These are phyloP conservation scores for Gleditsia sinensis DNA, from an alignment of 306 rosid species.

Conservation along the genomic window DNA sequence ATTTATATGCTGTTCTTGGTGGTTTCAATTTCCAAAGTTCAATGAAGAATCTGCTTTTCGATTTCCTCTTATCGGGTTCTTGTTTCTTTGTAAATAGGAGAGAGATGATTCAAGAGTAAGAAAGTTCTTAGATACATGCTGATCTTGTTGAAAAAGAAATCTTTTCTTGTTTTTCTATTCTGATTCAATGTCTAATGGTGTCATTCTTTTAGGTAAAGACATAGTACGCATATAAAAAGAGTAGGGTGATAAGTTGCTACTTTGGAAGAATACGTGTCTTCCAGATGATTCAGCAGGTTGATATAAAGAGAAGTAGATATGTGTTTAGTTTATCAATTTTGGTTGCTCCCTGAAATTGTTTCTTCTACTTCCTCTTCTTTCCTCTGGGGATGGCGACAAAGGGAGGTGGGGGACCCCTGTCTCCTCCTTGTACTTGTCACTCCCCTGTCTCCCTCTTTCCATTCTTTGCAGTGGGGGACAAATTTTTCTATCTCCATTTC, in stretches of 20 bases:
- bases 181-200: not conserved
- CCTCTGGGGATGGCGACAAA: no score
- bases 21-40: not conserved
- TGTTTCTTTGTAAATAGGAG: not conserved
- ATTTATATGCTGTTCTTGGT: not conserved
- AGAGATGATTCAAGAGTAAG: not conserved
- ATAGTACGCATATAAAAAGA: not conserved
- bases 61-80: not conserved
- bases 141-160: not conserved
- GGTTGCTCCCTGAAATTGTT: not conserved
- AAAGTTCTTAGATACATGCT: not conserved
- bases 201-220: not conserved
- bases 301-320: not conserved
- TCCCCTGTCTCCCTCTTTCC: no score
- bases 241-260: not conserved
- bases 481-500: no score
- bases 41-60: not conserved
- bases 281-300: no score
- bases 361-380: not conserved
- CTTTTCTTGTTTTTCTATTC: not conserved
- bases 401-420: no score
- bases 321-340: slow-evolving; percentile 5
- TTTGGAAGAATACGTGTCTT: not conserved
- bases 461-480: no score
- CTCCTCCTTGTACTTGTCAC: no score